phyloP scores from a whole-genome alignment of 495 filamentous ascomycete genomes.

The Thozetella sp. region DNA sequence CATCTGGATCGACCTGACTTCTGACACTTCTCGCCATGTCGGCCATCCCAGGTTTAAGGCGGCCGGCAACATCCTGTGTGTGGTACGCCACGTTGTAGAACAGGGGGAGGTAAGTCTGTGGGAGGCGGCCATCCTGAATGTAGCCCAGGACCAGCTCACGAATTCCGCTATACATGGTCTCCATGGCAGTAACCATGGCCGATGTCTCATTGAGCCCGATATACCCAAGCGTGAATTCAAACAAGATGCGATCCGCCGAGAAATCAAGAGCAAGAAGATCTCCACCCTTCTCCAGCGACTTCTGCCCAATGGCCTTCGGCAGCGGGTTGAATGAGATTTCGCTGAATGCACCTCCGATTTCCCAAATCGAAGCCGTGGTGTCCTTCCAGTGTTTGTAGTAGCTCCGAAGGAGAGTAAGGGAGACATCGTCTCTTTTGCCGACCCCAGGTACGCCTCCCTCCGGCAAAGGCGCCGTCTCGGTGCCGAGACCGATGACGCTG shows the following conservation, averaged over 20 bases:
- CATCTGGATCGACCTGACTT: background rate
- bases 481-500: conserved; percentile 55
- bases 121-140: background rate
- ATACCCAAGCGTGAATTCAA: conserved; percentile 38
- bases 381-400: conserved; percentile 56
- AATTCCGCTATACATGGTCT: background rate
- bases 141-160: background rate
- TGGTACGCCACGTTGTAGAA: background rate
- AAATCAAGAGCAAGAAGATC: conserved; percentile 55
- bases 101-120: background rate
- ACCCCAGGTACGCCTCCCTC: conserved; percentile 27
- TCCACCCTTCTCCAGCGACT: conserved; percentile 48
- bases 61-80: background rate
- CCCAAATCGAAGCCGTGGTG: conserved; percentile 31
- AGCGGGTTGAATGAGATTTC: conserved; percentile 60
- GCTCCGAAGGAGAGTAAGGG: conserved; percentile 40
- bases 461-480: conserved; percentile 58
- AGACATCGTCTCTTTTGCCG: conserved; percentile 4
- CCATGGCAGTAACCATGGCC: background rate
- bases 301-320: conserved; percentile 46
- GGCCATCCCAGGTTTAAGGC: background rate
- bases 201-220: background rate
- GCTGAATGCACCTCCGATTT: conserved; percentile 46
- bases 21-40: background rate
- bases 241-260: conserved; percentile 53